Evolutionary conservation across 768 basidiomycete species (phyloP).

Genomic region (Lentinula lateritia): DNA sequence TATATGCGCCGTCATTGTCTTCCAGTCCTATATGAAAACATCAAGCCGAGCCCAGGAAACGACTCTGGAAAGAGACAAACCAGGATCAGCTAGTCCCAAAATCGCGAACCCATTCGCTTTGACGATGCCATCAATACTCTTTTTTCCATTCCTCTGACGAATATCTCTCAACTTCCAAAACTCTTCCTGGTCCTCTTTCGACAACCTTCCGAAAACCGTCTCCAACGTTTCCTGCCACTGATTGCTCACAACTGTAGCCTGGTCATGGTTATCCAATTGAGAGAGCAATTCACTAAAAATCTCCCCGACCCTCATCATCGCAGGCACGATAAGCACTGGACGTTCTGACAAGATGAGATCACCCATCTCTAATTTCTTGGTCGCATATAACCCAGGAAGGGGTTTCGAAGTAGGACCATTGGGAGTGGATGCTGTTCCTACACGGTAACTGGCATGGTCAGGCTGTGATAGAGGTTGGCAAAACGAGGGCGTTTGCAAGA

Average conservation of each 20-base stretch:
- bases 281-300: not conserved
- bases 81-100: constrained; percentile 13
- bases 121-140: constrained; percentile 25
- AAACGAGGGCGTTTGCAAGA: constrained; percentile 2
- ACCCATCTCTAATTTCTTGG: constrained; percentile 18
- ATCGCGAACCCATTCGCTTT: constrained; percentile 27
- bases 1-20: constrained; percentile 12
- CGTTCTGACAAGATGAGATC: constrained; percentile 33
- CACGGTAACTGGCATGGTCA: not conserved
- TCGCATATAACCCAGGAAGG: constrained; percentile 24
- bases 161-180: constrained; percentile 27
- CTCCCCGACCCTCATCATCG: not conserved
- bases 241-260: constrained; percentile 2
- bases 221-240: constrained; percentile 18
- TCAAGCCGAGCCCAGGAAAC: not conserved
- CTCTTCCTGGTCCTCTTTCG: constrained; percentile 17
- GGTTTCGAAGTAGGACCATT: not conserved
- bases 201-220: constrained; percentile 19
- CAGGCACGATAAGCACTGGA: constrained; percentile 25
- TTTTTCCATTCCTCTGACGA: constrained; percentile 26
- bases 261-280: not conserved
- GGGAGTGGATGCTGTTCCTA: not conserved
- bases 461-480: not conserved
- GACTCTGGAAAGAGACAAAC: constrained; percentile 3
- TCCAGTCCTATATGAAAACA: not conserved